Conservation (phyloP, 2,329 filamentous ascomycete genomes). For the Aschersonia sp. region DNA sequence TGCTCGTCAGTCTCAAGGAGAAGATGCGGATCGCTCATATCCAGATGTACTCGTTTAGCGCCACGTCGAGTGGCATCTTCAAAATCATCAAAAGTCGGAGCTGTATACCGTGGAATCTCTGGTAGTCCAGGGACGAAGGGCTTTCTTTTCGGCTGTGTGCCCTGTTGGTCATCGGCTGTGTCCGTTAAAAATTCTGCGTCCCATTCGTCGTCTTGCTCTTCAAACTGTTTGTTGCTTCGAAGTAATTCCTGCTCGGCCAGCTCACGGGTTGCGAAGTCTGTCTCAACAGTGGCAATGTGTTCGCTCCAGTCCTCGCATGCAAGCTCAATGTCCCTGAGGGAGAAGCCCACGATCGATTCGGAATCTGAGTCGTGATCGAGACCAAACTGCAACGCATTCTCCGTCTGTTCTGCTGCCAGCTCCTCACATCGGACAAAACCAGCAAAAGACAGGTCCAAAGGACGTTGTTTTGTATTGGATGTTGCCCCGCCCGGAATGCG, state of each 20-base stretch:
- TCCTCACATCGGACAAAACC: constrained; percentile 31
- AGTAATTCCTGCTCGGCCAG: constrained; percentile 16
- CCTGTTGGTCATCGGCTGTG: constrained; percentile 26
- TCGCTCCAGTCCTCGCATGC: constrained; percentile 78
- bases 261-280: constrained; percentile 17
- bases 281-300: constrained; percentile 36
- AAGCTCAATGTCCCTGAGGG: constrained; percentile 66
- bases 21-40: constrained; percentile 77
- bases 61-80: constrained; percentile 57
- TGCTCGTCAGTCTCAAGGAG: constrained; percentile 66
- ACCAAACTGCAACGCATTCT: constrained; percentile 25
- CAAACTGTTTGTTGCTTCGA: constrained; percentile 16
- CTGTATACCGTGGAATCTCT: constrained; percentile 40
- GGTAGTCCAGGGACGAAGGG: constrained; percentile 44
- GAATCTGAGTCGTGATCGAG: constrained; percentile 37
- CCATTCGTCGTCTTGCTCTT: constrained; percentile 44
- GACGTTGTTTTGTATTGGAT: constrained; percentile 35
- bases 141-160: constrained; percentile 54
- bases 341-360: constrained; percentile 60
- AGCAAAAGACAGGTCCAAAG: constrained; percentile 34
- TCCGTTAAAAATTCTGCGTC: constrained; percentile 43
- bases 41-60: constrained; percentile 66
- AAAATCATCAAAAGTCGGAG: constrained; percentile 70
- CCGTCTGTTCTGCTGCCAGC: constrained; percentile 20
- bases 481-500: constrained; percentile 51